These are phyloP conservation scores for Peribolospora baueri DNA, from an alignment of 768 basidiomycete species.

Conservation along the genomic window DNA sequence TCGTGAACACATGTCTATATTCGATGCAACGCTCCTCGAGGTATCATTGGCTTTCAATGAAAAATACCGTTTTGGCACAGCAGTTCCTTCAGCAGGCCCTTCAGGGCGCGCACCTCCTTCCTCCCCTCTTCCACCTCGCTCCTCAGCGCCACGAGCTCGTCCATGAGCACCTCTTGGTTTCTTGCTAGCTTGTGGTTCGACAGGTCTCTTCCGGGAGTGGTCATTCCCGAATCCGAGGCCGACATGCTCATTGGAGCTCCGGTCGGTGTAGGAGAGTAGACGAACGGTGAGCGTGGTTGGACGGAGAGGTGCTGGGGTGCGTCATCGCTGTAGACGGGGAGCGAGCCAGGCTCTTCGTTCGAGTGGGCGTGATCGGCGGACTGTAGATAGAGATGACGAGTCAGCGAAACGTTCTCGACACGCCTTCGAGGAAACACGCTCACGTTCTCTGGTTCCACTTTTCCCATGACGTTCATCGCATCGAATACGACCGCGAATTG, in stretches of 20 bases:
- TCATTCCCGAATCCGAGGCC: neutral
- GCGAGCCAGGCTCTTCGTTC: neutral
- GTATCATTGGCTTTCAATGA: too few species aligned
- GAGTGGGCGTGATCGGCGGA: neutral
- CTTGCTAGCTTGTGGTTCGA: constrained; percentile 6
- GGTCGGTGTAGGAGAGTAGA: neutral
- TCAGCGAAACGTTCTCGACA: neutral
- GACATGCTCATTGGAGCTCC: neutral
- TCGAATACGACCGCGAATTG: constrained; percentile 86
- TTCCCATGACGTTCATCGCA: constrained; percentile 27
- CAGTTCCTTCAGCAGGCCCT: neutral
- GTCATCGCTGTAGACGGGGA: neutral
- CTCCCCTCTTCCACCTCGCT: neutral
- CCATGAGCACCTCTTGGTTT: constrained; percentile 7
- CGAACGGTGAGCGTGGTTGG: neutral
- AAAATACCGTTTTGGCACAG: too few species aligned
- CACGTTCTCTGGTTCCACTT: neutral
- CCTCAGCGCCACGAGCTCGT: constrained; percentile 5
- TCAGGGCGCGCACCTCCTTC: neutral
- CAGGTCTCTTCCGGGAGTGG: neutral
- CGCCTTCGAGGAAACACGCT: neutral
- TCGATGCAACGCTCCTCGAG: too few species aligned
- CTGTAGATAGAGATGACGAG: neutral
- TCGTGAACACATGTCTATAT: too few species aligned
- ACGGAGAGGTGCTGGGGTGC: neutral